Evolutionary conservation across 371 early-diverging fungal genomes (phyloP).

Genomic region (Syncephalis fuscata): DNA sequence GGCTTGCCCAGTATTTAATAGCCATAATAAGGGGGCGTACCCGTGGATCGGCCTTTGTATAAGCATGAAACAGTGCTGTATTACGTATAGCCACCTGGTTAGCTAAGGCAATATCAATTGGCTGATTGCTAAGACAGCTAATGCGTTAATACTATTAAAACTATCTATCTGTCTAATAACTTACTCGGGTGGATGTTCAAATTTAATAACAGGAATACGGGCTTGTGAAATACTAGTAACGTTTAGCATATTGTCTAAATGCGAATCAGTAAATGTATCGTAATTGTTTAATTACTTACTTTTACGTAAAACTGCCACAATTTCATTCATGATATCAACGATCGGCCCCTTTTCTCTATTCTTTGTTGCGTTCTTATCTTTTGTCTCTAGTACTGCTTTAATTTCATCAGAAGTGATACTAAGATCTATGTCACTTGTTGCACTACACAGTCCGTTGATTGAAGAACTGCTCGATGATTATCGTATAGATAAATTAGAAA

Average conservation of each 20-base stretch:
- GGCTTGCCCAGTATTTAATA: conserved; percentile 63
- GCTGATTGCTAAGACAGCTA: conserved; percentile 3
- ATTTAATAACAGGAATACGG: background rate
- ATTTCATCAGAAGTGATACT: conserved; percentile 3
- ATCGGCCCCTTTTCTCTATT: too few species aligned
- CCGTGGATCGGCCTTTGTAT: conserved; percentile 52
- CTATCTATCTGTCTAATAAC: too few species aligned
- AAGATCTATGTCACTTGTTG: conserved; percentile 5
- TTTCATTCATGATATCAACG: background rate
- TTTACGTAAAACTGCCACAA: background rate
- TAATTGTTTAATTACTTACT: conserved; percentile 4
- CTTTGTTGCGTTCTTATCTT: too few species aligned
- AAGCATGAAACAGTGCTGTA: conserved; percentile 46
- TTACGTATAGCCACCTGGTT: conserved; percentile 57
- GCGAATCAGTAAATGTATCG: too few species aligned
- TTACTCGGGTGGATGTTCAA: background rate
- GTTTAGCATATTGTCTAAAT: too few species aligned
- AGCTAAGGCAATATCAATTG: conserved; percentile 69
- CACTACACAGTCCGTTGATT: conserved; percentile 2
- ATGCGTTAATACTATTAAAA: background rate
- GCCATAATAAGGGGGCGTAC: conserved; percentile 47
- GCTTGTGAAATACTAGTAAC: background rate
- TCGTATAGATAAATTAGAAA: too few species aligned
- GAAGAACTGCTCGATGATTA: conserved; percentile 3
- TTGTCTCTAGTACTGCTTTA: background rate